Base-by-base conservation (phyloP, 148 eudicot genomes). In the Chenopodium suecicum region DNA sequence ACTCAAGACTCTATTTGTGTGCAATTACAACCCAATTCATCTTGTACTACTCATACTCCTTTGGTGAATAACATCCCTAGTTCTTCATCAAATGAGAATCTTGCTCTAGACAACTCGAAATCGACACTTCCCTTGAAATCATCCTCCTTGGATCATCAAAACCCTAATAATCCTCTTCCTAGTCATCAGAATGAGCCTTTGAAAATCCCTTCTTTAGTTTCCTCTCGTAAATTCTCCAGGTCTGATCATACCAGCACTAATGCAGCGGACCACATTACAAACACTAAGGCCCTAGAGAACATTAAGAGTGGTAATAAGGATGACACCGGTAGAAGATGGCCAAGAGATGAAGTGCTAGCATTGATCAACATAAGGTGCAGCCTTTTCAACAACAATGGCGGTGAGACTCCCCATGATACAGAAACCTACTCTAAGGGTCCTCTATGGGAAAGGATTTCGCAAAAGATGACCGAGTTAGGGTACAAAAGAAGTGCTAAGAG, bases 401-500 rank as follows among this genome's bases (percentile, higher is more conserved):
- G 62, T 64, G 80, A 68, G 52, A 32, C 17, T 19, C 75, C 58
- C 17, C 65, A 70, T 34, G 77, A 85, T 25, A 83, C 60, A 46
- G 83, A 80, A 62, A 65, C 82, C 78, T 70, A 41, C 63, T 60
- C 81, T 31, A 93, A 85, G 80, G 94, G 91, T 20, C 93, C 94
- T 19, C 73, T 95, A n/a, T 95, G 98, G 98, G 98, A 95, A 79
- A 91, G 93, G 79, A 92, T 95, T 23, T 95, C 98, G 46, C 85
- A 87, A 56, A 87, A 87, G 85, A 93, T 95, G 98, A 23, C 83
- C 70, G 92, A 89, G 73, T 41, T 91, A 84, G 98, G 98, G 27
- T 92, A 91, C 83, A 86, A 86, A 63, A 91, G 98, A 74, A 95
- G 90, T 82, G 91, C 98, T 25, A 95, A 92, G 83, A 89, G 98